A percentile compares a stretch with the other conserved stretches of the same genome.
phyloP scores from a whole-genome alignment of 306 rosid genomes.

The Ceratonia siliqua region DNA sequence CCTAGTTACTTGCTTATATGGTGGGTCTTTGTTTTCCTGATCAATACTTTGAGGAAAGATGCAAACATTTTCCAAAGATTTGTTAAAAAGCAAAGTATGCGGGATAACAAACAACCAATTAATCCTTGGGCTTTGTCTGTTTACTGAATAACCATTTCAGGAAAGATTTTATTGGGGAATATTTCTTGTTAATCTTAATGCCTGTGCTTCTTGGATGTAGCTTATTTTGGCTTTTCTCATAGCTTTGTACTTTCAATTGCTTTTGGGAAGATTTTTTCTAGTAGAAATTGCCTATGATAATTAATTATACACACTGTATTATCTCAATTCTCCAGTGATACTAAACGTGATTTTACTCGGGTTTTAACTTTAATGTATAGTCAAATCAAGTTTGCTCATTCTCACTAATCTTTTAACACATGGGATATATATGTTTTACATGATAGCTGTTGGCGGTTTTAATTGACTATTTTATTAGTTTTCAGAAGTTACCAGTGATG shows the following conservation, averaged over 20 bases:
- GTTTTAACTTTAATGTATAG: not conserved
- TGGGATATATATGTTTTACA: not conserved
- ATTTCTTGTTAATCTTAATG: too few relatives aligned
- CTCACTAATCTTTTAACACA: not conserved
- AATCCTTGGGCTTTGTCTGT: not conserved
- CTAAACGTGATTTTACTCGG: too few relatives aligned
- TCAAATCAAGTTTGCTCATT: not conserved
- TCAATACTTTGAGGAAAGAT: not conserved
- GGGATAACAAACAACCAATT: not conserved
- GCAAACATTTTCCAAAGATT: not conserved
- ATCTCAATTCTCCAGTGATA: too few relatives aligned
- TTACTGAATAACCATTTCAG: not conserved
- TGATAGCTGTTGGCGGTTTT: constrained; percentile 5
- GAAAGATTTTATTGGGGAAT: too few relatives aligned
- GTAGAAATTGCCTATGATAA: too few relatives aligned
- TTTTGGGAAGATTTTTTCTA: not conserved
- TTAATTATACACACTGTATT: too few relatives aligned
- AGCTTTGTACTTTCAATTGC: not conserved
- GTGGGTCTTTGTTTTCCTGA: too few relatives aligned
- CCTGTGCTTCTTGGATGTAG: not conserved
- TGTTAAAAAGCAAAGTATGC: not conserved
- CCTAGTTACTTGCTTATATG: not conserved
- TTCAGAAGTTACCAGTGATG: constrained; percentile 45
- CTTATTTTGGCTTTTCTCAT: not conserved
- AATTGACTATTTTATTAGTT: constrained; percentile 27